Conservation (phyloP, 352 stramenopile species). For the Globisporangium viniferum region DNA sequence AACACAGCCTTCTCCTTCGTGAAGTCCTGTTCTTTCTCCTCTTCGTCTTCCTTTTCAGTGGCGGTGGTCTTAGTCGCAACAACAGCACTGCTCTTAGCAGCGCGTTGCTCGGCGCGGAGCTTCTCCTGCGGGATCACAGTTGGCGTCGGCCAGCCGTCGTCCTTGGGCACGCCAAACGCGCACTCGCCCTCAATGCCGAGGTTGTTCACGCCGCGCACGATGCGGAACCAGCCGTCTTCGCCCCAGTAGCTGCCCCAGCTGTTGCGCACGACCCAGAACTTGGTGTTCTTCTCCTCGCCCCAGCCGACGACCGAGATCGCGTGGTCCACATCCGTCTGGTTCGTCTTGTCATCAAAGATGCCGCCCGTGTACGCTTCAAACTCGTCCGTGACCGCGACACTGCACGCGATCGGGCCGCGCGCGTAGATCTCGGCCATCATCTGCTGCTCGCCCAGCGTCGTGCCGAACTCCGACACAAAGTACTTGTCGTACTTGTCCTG, state of each 20-base stretch:
- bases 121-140: neutral
- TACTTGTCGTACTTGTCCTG: constrained; percentile 94
- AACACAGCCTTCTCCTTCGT: constrained; percentile 19
- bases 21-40: constrained; percentile 15
- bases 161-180: constrained; percentile 87
- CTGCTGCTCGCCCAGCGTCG: constrained; percentile 84
- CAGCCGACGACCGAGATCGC: constrained; percentile 96
- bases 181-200: constrained; percentile 92
- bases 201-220: constrained; percentile 91
- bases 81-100: neutral
- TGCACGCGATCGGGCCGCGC: constrained; percentile 92
- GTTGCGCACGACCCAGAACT: constrained; percentile 97
- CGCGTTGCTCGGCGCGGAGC: constrained; percentile 19
- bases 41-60: constrained; percentile 11
- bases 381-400: constrained; percentile 88
- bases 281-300: constrained; percentile 83
- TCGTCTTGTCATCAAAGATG: constrained; percentile 91
- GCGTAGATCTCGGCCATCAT: constrained; percentile 98
- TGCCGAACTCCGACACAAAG: constrained; percentile 94
- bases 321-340: constrained; percentile 73
- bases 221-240: constrained; percentile 94
- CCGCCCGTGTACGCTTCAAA: constrained; percentile 93
- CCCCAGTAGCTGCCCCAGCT: constrained; percentile 94
- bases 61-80: neutral
- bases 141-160: constrained; percentile 72